Evolutionary conservation across 352 stramenopile genomes (phyloP).

Genomic region (Phytopythium montanum): DNA sequence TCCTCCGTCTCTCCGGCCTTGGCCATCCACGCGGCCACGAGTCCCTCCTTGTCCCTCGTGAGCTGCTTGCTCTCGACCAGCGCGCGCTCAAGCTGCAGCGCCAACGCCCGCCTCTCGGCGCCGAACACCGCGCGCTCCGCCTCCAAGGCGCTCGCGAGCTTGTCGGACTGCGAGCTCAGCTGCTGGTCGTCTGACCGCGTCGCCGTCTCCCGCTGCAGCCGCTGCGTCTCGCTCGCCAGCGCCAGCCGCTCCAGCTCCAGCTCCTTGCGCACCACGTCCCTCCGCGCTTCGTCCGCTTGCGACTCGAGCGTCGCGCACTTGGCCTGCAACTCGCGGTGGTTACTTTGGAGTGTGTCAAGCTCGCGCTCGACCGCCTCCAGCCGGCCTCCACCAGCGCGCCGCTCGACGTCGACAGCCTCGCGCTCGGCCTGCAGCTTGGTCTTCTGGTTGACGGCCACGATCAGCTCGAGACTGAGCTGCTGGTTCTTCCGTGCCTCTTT

Average conservation of each 20-base stretch:
- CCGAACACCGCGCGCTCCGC: constrained; percentile 10
- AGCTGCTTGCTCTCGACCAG: constrained; percentile 17
- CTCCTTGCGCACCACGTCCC: constrained; percentile 39
- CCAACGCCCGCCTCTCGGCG: constrained; percentile 17
- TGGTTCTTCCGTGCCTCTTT: constrained; percentile 59
- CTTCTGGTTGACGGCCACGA: constrained; percentile 69
- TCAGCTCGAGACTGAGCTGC: constrained; percentile 62
- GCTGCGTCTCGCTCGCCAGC: constrained; percentile 22
- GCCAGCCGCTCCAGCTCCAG: constrained; percentile 43
- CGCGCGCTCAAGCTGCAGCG: constrained; percentile 21
- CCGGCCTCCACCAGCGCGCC: constrained; percentile 14
- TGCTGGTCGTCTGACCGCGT: constrained; percentile 24
- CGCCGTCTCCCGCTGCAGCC: constrained; percentile 37
- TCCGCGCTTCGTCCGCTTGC: constrained; percentile 30
- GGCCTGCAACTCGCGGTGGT: constrained; percentile 19
- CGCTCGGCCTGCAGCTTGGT: constrained; percentile 33
- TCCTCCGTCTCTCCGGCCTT: constrained; percentile 50
- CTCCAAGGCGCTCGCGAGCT: constrained; percentile 15
- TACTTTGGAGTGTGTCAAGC: constrained; percentile 8
- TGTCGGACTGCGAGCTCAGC: constrained; percentile 5
- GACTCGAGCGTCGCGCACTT: constrained; percentile 12
- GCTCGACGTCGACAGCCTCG: constrained; percentile 20
- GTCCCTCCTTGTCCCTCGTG: constrained; percentile 25
- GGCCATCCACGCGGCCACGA: constrained; percentile 16
- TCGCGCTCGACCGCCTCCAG: constrained; percentile 12